Evolutionary conservation across 805 yeast species (phyloP).

Genomic region (Blastobotrys mokoenaii): DNA sequence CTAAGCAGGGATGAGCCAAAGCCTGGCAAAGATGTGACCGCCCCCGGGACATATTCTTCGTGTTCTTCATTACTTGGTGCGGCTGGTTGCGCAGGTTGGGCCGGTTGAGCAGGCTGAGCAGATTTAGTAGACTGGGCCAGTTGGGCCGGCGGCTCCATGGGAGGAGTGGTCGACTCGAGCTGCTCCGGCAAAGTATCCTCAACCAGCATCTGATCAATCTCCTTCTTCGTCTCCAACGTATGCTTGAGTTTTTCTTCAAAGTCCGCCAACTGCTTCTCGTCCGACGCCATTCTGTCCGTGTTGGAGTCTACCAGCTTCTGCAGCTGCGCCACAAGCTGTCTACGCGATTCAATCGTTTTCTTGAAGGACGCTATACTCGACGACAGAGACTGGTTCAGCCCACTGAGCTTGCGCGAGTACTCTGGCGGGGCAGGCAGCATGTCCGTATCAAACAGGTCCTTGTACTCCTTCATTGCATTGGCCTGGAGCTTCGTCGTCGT

Average conservation of each 20-base stretch:
- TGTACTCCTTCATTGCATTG: constrained; percentile 10
- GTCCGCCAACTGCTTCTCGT: constrained; percentile 22
- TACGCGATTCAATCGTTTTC: constrained; percentile 20
- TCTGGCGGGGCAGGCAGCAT: constrained; percentile 29
- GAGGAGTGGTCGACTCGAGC: constrained; percentile 2
- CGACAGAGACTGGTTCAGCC: constrained; percentile 18
- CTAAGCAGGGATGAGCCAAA: constrained; percentile 11
- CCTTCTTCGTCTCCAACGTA: constrained; percentile 14
- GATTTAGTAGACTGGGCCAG: too few relatives aligned
- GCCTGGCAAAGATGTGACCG: constrained; percentile 3
- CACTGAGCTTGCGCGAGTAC: constrained; percentile 22
- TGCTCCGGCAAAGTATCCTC: constrained; percentile 3
- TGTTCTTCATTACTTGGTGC: constrained; percentile 1
- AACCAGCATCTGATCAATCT: constrained; percentile 14
- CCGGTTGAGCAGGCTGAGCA: too few relatives aligned
- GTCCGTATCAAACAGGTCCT: constrained; percentile 20
- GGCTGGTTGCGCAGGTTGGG: too few relatives aligned
- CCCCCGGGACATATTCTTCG: background rate
- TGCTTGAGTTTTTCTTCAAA: constrained; percentile 26
- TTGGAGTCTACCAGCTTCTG: constrained; percentile 22
- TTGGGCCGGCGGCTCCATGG: background rate
- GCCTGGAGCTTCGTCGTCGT: constrained; percentile 2
- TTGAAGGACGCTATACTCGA: constrained; percentile 23
- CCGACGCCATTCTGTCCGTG: constrained; percentile 20
- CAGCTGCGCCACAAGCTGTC: constrained; percentile 23